Percentiles rank a stretch among this genome's conserved stretches.
These are phyloP conservation scores for Lenwebbia sp. DNA, from an alignment of 345 rosid species.

Conservation along the genomic window DNA sequence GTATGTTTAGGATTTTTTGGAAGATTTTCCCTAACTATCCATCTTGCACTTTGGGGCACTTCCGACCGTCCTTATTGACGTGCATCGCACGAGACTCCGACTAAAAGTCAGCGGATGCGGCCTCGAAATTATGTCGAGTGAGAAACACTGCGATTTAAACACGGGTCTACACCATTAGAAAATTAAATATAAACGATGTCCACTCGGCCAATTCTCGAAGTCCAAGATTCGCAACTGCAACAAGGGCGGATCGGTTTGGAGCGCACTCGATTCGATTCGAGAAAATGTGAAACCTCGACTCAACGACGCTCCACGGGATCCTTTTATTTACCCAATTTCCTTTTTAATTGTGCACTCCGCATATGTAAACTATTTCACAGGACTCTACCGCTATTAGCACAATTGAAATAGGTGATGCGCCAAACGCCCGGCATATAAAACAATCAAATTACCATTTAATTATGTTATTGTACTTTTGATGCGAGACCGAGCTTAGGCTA, in stretches of 20 bases:
- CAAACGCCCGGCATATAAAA: not conserved
- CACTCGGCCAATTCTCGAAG: too few species aligned
- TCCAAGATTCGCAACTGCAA: too few species aligned
- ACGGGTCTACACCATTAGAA: too few species aligned
- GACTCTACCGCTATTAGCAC: not conserved
- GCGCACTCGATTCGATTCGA: too few species aligned
- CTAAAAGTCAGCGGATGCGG: not conserved
- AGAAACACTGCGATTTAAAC: too few species aligned
- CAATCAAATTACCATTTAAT: not conserved
- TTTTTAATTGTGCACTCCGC: not conserved
- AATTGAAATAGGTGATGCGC: not conserved
- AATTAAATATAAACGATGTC: too few species aligned
- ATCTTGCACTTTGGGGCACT: not conserved
- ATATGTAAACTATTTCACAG: not conserved
- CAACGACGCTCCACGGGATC: not conserved
- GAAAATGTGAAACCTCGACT: not conserved
- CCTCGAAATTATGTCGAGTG: not conserved
- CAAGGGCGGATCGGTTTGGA: too few species aligned
- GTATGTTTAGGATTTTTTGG: too few species aligned
- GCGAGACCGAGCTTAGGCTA: not conserved
- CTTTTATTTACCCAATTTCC: not conserved
- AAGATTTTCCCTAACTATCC: not conserved
- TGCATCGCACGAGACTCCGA: not conserved
- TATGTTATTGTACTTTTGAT: too few species aligned
- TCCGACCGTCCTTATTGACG: not conserved